A percentile compares a stretch with the other conserved stretches of the same genome.
Evolutionary conservation across 2,329 filamentous ascomycete genomes (phyloP).

Genomic region (Diaporthe caulivora): DNA sequence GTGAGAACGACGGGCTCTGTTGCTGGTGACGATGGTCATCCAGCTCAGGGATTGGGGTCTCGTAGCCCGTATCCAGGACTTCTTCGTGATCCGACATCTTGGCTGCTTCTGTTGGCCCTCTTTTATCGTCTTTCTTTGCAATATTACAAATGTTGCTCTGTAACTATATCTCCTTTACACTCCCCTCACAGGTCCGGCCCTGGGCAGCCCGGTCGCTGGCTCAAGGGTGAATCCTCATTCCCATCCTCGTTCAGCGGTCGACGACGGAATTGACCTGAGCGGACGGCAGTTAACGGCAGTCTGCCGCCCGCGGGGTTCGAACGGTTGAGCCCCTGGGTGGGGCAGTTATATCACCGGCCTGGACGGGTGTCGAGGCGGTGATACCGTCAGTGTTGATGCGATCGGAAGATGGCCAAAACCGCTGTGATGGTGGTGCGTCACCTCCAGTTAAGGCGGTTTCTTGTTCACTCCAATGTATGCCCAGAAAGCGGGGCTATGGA

Average conservation of each 20-base stretch:
- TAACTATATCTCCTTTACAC: constrained; percentile 17
- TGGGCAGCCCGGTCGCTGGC: constrained; percentile 35
- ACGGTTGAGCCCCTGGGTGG: constrained; percentile 22
- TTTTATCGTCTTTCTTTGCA: not conserved
- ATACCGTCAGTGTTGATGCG: not conserved
- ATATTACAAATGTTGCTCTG: constrained; percentile 5
- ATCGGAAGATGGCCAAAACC: not conserved
- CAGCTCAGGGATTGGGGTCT: constrained; percentile 81
- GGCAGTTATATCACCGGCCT: constrained; percentile 24
- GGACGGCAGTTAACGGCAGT: constrained; percentile 50
- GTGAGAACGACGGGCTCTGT: constrained; percentile 64
- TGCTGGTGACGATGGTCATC: constrained; percentile 82
- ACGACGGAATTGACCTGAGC: constrained; percentile 43
- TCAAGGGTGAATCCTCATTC: constrained; percentile 39
- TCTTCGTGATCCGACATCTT: constrained; percentile 78
- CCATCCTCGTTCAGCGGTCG: constrained; percentile 37
- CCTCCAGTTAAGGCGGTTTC: constrained; percentile 92
- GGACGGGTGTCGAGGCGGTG: constrained; percentile 12
- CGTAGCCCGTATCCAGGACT: constrained; percentile 72
- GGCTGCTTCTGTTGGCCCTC: constrained; percentile 51
- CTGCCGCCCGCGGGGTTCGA: constrained; percentile 47
- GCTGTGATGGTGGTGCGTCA: not conserved
- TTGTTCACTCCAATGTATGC: constrained; percentile 97
- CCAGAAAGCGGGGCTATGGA: constrained; percentile 92
- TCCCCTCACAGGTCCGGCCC: constrained; percentile 22